Evolutionary conservation across 768 basidiomycete genomes (phyloP).

Genomic region (Auricularia sp.): DNA sequence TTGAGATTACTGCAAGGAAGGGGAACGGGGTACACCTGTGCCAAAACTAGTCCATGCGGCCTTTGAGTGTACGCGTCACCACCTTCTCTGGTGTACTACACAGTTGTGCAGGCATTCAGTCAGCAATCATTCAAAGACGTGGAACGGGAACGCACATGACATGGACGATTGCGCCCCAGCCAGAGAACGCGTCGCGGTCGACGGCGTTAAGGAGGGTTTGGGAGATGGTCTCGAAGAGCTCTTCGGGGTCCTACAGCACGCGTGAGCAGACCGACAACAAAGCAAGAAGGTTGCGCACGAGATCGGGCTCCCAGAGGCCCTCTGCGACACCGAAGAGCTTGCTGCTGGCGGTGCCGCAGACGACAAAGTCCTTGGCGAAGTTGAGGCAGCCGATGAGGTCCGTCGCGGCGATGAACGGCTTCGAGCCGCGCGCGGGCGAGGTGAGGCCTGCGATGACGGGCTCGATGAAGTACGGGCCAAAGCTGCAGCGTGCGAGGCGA

Average conservation of each 20-base stretch:
- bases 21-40: too few relatives aligned
- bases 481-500: conserved; percentile 36
- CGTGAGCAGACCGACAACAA: neutral
- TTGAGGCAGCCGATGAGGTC: conserved; percentile 91
- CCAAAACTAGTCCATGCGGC: conserved; percentile 69
- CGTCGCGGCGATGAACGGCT: conserved; percentile 90
- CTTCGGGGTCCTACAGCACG: conserved; percentile 59
- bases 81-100: conserved; percentile 41
- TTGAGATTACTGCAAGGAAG: too few relatives aligned
- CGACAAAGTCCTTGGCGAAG: conserved; percentile 94
- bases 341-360: conserved; percentile 82
- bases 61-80: conserved; percentile 78
- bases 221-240: conserved; percentile 95
- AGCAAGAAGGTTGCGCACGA: conserved; percentile 28
- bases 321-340: conserved; percentile 97
- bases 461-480: conserved; percentile 93
- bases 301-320: conserved; percentile 94
- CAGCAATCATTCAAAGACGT: neutral
- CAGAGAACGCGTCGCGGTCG: conserved; percentile 92
- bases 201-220: conserved; percentile 92
- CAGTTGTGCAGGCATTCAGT: neutral
- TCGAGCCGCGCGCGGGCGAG: conserved; percentile 30
- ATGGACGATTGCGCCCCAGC: conserved; percentile 94
- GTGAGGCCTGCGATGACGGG: conserved; percentile 87
- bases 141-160: conserved; percentile 59